These are phyloP conservation scores for Xylaria sp. DNA, from an alignment of 495 filamentous ascomycete species.

Conservation along the genomic window DNA sequence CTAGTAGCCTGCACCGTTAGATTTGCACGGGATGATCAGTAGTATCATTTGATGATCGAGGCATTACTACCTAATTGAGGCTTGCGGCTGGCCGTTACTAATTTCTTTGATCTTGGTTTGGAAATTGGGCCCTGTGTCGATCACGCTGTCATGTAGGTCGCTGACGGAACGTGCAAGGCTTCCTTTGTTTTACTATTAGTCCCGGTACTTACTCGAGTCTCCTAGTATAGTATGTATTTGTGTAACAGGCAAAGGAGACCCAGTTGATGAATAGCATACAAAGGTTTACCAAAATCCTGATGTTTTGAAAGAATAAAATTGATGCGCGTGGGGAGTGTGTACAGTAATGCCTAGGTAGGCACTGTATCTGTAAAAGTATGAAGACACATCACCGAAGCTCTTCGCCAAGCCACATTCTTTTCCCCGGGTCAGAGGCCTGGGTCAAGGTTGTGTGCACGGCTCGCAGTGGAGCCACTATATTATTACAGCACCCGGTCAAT, in stretches of 20 bases:
- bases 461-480: conserved; percentile 20
- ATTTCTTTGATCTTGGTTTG: conserved; percentile 22
- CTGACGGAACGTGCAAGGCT: conserved; percentile 1
- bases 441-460: conserved; percentile 13
- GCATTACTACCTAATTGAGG: not conserved
- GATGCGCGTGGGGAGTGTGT: not conserved
- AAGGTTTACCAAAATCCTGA: not conserved
- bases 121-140: conserved; percentile 20
- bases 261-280: too few relatives aligned
- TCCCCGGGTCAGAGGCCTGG: conserved; percentile 8
- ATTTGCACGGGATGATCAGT: conserved; percentile 5
- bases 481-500: conserved; percentile 7
- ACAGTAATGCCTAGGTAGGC: not conserved
- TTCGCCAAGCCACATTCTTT: conserved; percentile 24
- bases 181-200: not conserved
- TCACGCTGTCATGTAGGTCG: conserved; percentile 10
- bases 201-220: not conserved
- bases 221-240: not conserved
- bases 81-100: conserved; percentile 15
- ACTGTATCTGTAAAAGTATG: too few relatives aligned
- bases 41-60: not conserved
- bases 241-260: not conserved
- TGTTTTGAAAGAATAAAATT: not conserved
- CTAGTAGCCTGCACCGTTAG: not conserved
- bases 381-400: conserved; percentile 21